Base-by-base conservation (phyloP, 2,329 filamentous ascomycete species). In the Aspergillus sp. region DNA sequence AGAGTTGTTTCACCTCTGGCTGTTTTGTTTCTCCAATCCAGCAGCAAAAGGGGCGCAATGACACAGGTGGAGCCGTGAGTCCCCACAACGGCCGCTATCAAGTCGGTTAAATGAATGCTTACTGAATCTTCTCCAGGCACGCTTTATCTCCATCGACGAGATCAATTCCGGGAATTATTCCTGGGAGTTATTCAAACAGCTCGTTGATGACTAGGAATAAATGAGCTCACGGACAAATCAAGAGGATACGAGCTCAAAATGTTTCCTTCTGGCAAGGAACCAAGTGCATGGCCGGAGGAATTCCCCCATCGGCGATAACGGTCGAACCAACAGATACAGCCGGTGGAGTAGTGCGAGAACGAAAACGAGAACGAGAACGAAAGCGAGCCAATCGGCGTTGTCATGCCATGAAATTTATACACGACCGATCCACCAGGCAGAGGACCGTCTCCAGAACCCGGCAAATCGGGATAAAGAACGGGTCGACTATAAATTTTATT, bases 311-410 rank as follows among this genome's bases (percentile, higher is more conserved):
- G 36, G 39, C 27, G 25, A 52, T 30, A 47, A 42, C 17, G 30
- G 32, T 36, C 10, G 32, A 17, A 5, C 15, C n/a, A 47, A 21
- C 53, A 5, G 25, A 6, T 54, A 39, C 6, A 11, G 39, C 17
- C 38, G 27, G 65, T 64, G 69, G 66, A 55, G 49, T 63, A 13
- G 15, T 60, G 54, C 64, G 66, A 68, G 41, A 58, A 58, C 69
- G 72, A 72, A 27, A 67, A 54, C 69, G 72, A 72, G 36, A 64
- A 58, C 66, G 66, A 71, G 48, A 63, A 62, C 68, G 67, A 68
- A 27, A 32, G 8, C 57, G 64, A 62, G 8, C 55, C 55, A 66
- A 67, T 67, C 25, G 61, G 13, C 36, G 17, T 15, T 11, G 17
- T 15, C 3, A 10, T 3, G 8, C 11, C 51, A 19, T 41, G 38